Conservation (phyloP, 306 rosid species). For the Quercus glauca region DNA sequence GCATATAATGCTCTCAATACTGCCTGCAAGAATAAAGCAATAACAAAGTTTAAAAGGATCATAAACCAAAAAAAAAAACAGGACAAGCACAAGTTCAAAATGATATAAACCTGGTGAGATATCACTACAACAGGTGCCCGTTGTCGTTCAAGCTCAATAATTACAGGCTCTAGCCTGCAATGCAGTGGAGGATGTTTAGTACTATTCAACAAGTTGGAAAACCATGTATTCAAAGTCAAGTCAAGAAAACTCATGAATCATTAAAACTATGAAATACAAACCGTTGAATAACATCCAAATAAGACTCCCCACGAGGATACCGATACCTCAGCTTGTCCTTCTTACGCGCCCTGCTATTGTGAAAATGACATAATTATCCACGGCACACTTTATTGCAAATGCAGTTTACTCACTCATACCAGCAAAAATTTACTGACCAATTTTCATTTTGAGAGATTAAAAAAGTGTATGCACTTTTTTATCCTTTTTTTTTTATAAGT, state of each 20-base stretch:
- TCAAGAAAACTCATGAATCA: not conserved
- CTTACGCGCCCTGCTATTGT: constrained; percentile 64
- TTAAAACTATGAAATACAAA: constrained; percentile 21
- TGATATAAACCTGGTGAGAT: constrained; percentile 74
- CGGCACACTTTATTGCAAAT: not conserved
- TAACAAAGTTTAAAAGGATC: constrained; percentile 4
- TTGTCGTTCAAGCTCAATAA: constrained; percentile 96
- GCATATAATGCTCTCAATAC: constrained; percentile 97
- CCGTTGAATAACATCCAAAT: constrained; percentile 98
- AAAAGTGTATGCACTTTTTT: not conserved
- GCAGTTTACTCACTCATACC: not conserved
- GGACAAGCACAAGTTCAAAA: constrained; percentile 1
- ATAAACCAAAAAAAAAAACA: constrained; percentile 10
- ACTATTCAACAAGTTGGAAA: constrained; percentile 9
- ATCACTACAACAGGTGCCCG: constrained; percentile 98
- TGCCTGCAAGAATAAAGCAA: constrained; percentile 55
- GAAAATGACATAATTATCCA: not conserved
- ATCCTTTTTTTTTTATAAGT: not conserved
- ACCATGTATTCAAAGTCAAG: not conserved
- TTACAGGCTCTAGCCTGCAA: constrained; percentile 96
- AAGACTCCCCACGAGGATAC: constrained; percentile 98
- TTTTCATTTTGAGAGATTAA: not conserved
- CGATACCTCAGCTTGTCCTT: constrained; percentile 97
- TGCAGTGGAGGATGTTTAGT: not conserved
- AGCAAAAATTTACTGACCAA: not conserved